Conservation (phyloP, 306 rosid genomes). For the Ormosia emarginata region DNA sequence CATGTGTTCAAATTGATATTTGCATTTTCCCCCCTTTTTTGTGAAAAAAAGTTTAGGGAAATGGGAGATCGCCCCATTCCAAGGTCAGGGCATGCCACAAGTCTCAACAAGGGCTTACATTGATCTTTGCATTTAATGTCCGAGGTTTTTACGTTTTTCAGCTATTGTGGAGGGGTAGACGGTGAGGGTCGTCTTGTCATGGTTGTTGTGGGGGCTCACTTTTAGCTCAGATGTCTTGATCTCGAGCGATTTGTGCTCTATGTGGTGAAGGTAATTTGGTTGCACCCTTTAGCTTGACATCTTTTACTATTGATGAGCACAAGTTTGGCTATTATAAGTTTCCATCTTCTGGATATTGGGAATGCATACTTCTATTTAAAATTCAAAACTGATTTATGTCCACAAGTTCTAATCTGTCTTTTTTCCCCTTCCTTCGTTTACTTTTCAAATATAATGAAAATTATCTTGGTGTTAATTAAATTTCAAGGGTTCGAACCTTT, state of each 20-base stretch:
- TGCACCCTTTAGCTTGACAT: background rate
- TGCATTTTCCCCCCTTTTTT: background rate
- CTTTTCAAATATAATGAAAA: background rate
- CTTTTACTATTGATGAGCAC: background rate
- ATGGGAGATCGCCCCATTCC: background rate
- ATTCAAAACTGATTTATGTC: conserved; percentile 2
- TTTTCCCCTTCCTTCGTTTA: background rate
- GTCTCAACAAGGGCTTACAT: no score
- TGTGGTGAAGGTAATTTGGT: conserved; percentile 68
- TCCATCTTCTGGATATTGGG: conserved; percentile 3
- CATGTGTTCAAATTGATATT: conserved; percentile 8
- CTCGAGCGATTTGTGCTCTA: conserved; percentile 84
- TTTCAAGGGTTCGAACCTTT: conserved; percentile 92
- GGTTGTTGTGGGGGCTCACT: conserved; percentile 99
- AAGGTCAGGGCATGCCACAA: background rate
- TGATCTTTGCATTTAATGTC: conserved; percentile 10
- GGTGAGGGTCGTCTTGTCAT: conserved; percentile 91
- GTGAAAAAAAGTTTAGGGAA: background rate
- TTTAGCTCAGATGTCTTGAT: conserved; percentile 90
- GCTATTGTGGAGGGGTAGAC: conserved; percentile 97
- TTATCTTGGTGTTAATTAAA: conserved; percentile 17
- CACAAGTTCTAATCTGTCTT: background rate
- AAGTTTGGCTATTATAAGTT: background rate
- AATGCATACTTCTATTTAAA: background rate
- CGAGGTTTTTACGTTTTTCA: conserved; percentile 33